These are phyloP conservation scores for Alternaria longipes DNA, from an alignment of 2,329 filamentous ascomycete species.

Conservation along the genomic window DNA sequence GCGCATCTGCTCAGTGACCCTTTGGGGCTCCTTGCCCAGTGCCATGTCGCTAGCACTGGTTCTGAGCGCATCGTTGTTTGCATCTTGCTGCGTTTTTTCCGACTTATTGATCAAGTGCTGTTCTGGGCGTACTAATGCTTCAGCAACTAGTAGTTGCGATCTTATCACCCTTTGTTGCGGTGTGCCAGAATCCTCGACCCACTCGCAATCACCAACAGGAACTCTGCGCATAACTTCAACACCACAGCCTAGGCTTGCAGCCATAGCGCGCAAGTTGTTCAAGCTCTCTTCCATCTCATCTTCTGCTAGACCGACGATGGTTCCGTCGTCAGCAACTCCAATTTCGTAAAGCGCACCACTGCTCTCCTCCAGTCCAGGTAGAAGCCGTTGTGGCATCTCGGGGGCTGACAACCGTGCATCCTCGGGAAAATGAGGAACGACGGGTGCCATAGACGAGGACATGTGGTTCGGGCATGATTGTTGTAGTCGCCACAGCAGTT, in stretches of 20 bases:
- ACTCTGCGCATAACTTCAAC: slow-evolving; percentile 85
- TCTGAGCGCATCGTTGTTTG: not conserved
- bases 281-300: slow-evolving; percentile 95
- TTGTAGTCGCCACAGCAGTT: slow-evolving; percentile 92
- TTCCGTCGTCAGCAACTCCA: slow-evolving; percentile 93
- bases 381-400: slow-evolving; percentile 62
- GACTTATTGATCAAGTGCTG: slow-evolving; percentile 38
- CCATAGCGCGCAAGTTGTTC: slow-evolving; percentile 86
- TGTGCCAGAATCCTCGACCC: slow-evolving; percentile 62
- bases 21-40: slow-evolving; percentile 13
- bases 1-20: slow-evolving; percentile 71
- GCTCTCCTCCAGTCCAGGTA: slow-evolving; percentile 87
- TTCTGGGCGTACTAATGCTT: slow-evolving; percentile 82
- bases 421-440: slow-evolving; percentile 79
- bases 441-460: slow-evolving; percentile 76
- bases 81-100: slow-evolving; percentile 19
- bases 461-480: slow-evolving; percentile 93
- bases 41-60: not conserved
- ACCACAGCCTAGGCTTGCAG: slow-evolving; percentile 86
- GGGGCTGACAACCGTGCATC: slow-evolving; percentile 68
- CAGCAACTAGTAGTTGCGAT: slow-evolving; percentile 80
- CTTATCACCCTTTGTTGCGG: slow-evolving; percentile 26
- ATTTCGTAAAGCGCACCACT: slow-evolving; percentile 95
- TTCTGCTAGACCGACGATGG: slow-evolving; percentile 83
- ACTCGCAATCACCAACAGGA: slow-evolving; percentile 84